Percentiles rank a stretch among this genome's conserved stretches.
These are phyloP conservation scores for Trifolium repens DNA, from an alignment of 306 rosid genomes.

Conservation along the genomic window DNA sequence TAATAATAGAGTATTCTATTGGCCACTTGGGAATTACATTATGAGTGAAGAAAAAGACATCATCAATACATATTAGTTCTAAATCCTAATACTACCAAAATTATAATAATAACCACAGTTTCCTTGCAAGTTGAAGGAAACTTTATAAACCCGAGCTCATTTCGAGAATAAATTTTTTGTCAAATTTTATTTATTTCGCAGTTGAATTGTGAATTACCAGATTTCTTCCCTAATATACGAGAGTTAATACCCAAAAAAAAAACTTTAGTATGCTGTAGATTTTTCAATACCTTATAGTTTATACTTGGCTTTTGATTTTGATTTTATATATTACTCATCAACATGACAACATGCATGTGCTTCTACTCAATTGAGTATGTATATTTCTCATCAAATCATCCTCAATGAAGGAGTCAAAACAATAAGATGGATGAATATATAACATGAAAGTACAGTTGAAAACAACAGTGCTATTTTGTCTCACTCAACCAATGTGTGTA, in stretches of 20 bases:
- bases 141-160: no score
- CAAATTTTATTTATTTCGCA: no score
- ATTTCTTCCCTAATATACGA: no score
- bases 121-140: slow-evolving; percentile 6
- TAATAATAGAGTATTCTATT: no score
- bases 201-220: no score
- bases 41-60: no score
- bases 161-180: no score
- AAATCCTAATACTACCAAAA: slow-evolving; percentile 13
- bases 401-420: not conserved
- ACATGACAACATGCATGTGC: no score
- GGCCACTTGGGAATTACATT: no score
- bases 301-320: not conserved
- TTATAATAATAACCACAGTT: slow-evolving; percentile 23
- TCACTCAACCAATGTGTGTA: not conserved
- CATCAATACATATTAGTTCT: not conserved
- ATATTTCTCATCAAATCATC: slow-evolving; percentile 16
- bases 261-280: not conserved
- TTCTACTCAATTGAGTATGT: not conserved
- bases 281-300: not conserved
- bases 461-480: slow-evolving; percentile 34
- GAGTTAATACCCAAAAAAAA: not conserved
- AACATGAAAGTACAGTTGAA: not conserved
- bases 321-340: not conserved
- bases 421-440: not conserved